Evolutionary conservation across 2,329 filamentous ascomycete species (phyloP).

Genomic region (Knufia petricola): DNA sequence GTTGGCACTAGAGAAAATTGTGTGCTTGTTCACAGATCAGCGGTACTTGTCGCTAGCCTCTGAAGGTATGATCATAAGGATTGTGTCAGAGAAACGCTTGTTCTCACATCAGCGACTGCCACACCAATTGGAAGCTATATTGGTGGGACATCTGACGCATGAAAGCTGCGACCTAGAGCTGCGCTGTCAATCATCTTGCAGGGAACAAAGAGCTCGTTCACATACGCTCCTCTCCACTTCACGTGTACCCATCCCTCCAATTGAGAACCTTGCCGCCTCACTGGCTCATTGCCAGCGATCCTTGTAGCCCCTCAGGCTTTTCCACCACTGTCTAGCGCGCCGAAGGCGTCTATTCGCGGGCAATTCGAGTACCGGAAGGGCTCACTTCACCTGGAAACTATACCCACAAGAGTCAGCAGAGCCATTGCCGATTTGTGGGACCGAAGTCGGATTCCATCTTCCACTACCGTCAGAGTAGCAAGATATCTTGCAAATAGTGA

Average conservation of each 20-base stretch:
- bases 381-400: neutral
- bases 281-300: neutral
- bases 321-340: neutral
- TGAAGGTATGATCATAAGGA: too few species aligned
- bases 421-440: neutral
- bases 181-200: neutral
- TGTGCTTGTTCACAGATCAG: too few species aligned
- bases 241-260: neutral
- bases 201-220: neutral
- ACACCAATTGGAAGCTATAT: neutral
- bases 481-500: too few species aligned
- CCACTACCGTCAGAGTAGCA: neutral
- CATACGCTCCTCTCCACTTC: neutral
- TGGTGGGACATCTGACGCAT: neutral
- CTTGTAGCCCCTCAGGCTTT: slow-evolving; percentile 1
- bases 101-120: neutral
- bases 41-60: too few species aligned
- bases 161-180: neutral
- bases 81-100: too few species aligned
- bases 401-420: neutral
- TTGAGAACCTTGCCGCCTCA: neutral
- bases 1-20: too few species aligned
- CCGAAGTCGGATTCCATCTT: neutral
- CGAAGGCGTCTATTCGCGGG: neutral
- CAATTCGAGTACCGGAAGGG: neutral